Percentiles rank a stretch among this genome's conserved stretches.
Conservation (phyloP, 2,329 filamentous ascomycete species). For the Apiospora kogelbergensis region DNA sequence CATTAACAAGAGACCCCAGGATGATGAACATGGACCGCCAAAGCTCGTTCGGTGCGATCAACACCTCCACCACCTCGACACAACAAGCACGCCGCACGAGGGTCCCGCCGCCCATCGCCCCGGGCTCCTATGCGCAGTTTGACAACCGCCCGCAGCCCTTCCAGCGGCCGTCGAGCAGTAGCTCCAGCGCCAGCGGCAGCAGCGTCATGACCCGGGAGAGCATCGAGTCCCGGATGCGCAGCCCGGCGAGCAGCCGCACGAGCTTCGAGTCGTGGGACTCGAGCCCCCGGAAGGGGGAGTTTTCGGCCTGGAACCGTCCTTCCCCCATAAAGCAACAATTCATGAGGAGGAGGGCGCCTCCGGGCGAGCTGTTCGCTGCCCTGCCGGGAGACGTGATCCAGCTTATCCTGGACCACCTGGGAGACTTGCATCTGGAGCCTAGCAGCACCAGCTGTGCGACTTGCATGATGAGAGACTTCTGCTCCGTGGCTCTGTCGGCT, state of each 20-base stretch:
- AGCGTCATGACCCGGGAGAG: conserved; percentile 27
- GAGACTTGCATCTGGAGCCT: conserved; percentile 47
- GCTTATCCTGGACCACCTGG: conserved; percentile 55
- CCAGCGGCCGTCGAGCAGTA: conserved; percentile 22
- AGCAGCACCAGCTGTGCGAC: conserved; percentile 58
- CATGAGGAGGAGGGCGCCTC: conserved; percentile 35
- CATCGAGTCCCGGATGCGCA: conserved; percentile 29
- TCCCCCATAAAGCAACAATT: conserved; percentile 33
- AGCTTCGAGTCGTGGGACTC: conserved; percentile 43
- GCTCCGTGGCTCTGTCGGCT: conserved; percentile 48
- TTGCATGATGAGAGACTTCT: conserved; percentile 64
- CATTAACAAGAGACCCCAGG: conserved; percentile 13
- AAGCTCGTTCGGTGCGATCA: conserved; percentile 20
- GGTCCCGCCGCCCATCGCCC: conserved; percentile 15
- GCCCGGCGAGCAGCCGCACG: conserved; percentile 35
- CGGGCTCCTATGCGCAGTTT: conserved; percentile 31
- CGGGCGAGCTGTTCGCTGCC: conserved; percentile 53
- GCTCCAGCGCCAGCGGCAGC: conserved; percentile 27
- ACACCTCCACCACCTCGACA: conserved; percentile 16
- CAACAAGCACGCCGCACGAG: neutral
- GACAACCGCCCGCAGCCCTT: conserved; percentile 26
- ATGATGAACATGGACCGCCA: conserved; percentile 13
- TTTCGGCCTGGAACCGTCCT: conserved; percentile 32
- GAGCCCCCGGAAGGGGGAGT: conserved; percentile 25
- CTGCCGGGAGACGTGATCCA: conserved; percentile 60